A percentile compares a stretch with the other conserved stretches of the same genome.
phyloP scores from a whole-genome alignment of 1,139 yeast genomes.

The Magnusiomyces tetraspermus region DNA sequence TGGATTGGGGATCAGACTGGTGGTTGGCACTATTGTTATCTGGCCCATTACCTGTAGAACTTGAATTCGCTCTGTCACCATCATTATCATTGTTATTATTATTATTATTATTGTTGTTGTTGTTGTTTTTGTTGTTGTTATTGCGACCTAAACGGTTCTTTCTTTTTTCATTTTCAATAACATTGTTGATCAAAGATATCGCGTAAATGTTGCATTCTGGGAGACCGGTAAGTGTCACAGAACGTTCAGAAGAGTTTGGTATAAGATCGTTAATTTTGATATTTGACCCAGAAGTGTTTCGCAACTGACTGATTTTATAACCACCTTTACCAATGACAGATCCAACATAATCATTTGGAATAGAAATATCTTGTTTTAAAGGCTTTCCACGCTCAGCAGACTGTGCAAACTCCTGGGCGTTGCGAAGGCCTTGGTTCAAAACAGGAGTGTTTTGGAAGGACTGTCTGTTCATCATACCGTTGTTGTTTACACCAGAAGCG shows the following conservation, averaged over 20 bases:
- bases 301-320: constrained; percentile 66
- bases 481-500: no score
- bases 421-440: constrained; percentile 14
- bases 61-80: neutral
- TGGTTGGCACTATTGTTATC: neutral
- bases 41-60: neutral
- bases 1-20: neutral
- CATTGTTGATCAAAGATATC: constrained; percentile 63
- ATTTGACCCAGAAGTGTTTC: constrained; percentile 67
- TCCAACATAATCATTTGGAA: constrained; percentile 73
- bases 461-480: neutral
- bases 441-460: neutral
- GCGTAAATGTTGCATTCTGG: constrained; percentile 68
- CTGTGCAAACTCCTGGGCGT: constrained; percentile 22
- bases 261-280: constrained; percentile 56
- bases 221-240: constrained; percentile 62
- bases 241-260: constrained; percentile 41
- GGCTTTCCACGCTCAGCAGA: constrained; percentile 36
- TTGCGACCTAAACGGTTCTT: constrained; percentile 6
- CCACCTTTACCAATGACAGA: constrained; percentile 85
- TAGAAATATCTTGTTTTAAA: constrained; percentile 57
- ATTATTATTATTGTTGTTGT: neutral
- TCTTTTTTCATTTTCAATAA: constrained; percentile 52
- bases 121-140: constrained; percentile 3
- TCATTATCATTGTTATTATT: neutral